Percentiles rank a stretch among this genome's conserved stretches.
Conservation (phyloP, 169 alveolate species). For the Plasmodium gonderi region DNA sequence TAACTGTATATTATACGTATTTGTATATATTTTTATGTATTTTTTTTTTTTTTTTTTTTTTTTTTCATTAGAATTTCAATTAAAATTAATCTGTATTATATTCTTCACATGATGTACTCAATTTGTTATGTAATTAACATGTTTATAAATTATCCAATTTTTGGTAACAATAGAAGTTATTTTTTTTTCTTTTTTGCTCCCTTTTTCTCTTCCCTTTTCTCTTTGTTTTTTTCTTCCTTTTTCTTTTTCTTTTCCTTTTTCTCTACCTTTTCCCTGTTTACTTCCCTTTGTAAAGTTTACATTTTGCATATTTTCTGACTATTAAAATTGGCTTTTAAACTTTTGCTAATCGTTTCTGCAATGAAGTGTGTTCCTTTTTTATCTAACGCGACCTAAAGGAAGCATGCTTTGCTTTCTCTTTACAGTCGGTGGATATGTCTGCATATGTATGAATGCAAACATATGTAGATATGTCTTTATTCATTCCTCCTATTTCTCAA, state of each 20-base stretch:
- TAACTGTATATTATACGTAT: neutral
- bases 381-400: neutral
- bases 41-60: neutral
- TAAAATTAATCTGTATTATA: neutral
- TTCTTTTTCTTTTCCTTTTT: neutral
- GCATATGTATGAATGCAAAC: no score
- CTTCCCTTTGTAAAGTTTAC: neutral
- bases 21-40: neutral
- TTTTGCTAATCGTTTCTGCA: neutral
- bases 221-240: neutral
- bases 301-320: no score
- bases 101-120: neutral
- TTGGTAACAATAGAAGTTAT: no score
- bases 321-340: neutral
- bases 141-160: neutral
- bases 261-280: neutral
- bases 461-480: neutral
- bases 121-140: neutral
- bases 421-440: neutral
- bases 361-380: neutral
- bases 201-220: neutral
- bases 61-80: neutral
- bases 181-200: no score
- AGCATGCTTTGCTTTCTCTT: neutral
- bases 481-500: neutral